Conservation (phyloP, 768 basidiomycete genomes). For the Hortiboletus flavorubellus region DNA sequence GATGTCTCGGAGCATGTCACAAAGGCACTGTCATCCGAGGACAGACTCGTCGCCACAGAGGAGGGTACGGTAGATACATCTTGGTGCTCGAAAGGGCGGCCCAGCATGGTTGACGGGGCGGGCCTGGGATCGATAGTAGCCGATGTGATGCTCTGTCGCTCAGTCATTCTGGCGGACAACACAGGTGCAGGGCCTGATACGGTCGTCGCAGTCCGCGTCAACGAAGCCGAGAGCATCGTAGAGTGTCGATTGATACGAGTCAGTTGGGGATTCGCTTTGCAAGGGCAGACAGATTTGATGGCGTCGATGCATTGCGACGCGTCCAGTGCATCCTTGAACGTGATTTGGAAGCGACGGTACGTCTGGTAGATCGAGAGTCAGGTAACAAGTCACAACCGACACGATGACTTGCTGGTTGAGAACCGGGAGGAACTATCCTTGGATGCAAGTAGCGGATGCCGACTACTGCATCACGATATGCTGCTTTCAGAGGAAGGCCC, state of each 20-base stretch:
- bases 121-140: background rate
- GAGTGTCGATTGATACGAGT: constrained; percentile 18
- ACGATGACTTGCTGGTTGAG: constrained; percentile 29
- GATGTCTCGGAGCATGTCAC: constrained; percentile 28
- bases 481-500: constrained; percentile 73
- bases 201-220: constrained; percentile 19
- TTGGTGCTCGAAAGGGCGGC: background rate
- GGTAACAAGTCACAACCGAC: background rate
- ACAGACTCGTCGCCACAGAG: constrained; percentile 6
- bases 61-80: constrained; percentile 1
- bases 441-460: constrained; percentile 73
- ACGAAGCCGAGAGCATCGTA: constrained; percentile 12
- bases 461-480: constrained; percentile 69
- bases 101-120: background rate
- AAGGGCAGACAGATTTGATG: constrained; percentile 70
- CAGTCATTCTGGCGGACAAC: background rate
- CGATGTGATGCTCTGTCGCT: constrained; percentile 3
- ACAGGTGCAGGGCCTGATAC: background rate
- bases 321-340: constrained; percentile 49
- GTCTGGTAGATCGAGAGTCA: constrained; percentile 38
- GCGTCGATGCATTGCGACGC: constrained; percentile 57
- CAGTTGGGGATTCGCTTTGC: constrained; percentile 52
- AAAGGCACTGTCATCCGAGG: constrained; percentile 30
- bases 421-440: constrained; percentile 29
- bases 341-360: constrained; percentile 75